Evolutionary conservation across 257 asterid genomes (phyloP).

Genomic region (Hygrophila difformis): DNA sequence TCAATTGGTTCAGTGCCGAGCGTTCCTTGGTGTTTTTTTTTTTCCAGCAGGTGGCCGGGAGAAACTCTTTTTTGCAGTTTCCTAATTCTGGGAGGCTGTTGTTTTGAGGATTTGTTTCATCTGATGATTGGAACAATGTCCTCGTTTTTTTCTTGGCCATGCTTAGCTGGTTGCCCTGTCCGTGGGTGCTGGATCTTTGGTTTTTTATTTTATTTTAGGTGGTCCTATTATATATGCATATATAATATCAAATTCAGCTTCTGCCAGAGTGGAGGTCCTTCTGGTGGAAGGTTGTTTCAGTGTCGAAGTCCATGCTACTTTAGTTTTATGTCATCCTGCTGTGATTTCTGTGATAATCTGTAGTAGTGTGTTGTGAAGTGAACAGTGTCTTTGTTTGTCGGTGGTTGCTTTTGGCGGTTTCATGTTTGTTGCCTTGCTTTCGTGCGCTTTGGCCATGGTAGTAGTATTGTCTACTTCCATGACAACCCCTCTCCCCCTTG

Average conservation of each 20-base stretch:
- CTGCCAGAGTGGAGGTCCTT: background rate
- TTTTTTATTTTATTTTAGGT: conserved; percentile 11
- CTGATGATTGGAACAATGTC: conserved; percentile 12
- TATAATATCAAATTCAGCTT: too few relatives aligned
- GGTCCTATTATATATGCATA: conserved; percentile 29
- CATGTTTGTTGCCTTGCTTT: conserved; percentile 31
- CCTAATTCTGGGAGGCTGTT: conserved; percentile 34
- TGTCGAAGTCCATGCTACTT: background rate
- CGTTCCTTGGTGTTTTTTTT: conserved; percentile 26
- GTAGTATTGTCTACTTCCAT: conserved; percentile 37
- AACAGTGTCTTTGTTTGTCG: conserved; percentile 20
- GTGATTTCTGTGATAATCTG: too few relatives aligned
- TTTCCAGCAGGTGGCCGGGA: conserved; percentile 46
- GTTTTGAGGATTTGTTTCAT: conserved; percentile 29
- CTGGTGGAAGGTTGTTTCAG: conserved; percentile 5
- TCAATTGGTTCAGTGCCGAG: conserved; percentile 26
- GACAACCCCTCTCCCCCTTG: conserved; percentile 26
- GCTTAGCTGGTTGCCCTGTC: conserved; percentile 31
- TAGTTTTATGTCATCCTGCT: too few relatives aligned
- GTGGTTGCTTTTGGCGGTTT: conserved; percentile 40
- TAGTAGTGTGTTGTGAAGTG: too few relatives aligned
- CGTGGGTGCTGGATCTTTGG: conserved; percentile 30
- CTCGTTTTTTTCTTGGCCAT: conserved; percentile 25
- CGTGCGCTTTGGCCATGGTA: conserved; percentile 66
- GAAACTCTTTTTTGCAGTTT: conserved; percentile 43